phyloP scores from a whole-genome alignment of 192 early-diverging fungal genomes.

The Coemansia sp. region DNA sequence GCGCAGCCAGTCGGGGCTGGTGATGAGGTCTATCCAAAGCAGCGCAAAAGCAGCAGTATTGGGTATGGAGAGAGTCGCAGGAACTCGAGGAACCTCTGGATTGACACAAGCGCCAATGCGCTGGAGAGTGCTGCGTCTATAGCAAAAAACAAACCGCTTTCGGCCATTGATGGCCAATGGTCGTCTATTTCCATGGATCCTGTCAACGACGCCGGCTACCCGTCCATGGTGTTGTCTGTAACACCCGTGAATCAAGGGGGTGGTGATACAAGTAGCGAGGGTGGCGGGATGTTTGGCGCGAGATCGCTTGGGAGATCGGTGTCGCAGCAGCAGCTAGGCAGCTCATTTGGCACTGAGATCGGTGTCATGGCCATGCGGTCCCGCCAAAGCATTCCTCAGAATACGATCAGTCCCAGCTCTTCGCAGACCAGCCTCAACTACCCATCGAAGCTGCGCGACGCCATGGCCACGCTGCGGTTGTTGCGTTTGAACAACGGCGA shows the following conservation, averaged over 20 bases:
- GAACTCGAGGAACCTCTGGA: slow-evolving; percentile 22
- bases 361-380: not conserved
- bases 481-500: slow-evolving; percentile 42
- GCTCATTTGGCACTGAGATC: slow-evolving; percentile 2
- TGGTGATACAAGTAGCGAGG: slow-evolving; percentile 3
- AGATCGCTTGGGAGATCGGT: slow-evolving; percentile 40
- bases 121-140: not conserved
- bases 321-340: slow-evolving; percentile 45
- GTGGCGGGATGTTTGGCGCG: slow-evolving; percentile 4
- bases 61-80: slow-evolving; percentile 24
- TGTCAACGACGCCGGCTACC: slow-evolving; percentile 8
- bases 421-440: slow-evolving; percentile 49
- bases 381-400: slow-evolving; percentile 17
- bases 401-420: slow-evolving; percentile 37
- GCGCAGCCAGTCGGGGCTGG: not conserved
- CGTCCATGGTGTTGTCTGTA: slow-evolving; percentile 13
- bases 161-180: slow-evolving; percentile 27
- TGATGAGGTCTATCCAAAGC: not conserved
- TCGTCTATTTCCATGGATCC: slow-evolving; percentile 14
- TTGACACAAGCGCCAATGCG: slow-evolving; percentile 28
- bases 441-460: slow-evolving; percentile 55
- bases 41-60: slow-evolving; percentile 14
- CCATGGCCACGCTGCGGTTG: slow-evolving; percentile 52
- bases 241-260: slow-evolving; percentile 11
- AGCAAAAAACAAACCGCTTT: slow-evolving; percentile 3